Conservation (phyloP, 352 stramenopile genomes). For the Globisporangium canariense region DNA sequence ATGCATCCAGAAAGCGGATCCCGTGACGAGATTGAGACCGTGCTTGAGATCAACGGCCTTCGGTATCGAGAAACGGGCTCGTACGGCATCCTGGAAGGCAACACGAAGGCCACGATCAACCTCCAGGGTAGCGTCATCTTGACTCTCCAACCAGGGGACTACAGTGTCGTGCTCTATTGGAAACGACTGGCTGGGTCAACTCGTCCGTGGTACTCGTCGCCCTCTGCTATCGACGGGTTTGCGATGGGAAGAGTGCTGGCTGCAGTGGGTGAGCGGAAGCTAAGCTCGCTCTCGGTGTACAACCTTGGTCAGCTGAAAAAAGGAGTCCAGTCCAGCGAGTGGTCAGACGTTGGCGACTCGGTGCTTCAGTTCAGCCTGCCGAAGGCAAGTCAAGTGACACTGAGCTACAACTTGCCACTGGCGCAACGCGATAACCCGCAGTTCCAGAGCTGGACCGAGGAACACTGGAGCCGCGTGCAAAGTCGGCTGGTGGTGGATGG, state of each 20-base stretch:
- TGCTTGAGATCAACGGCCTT: conserved; percentile 60
- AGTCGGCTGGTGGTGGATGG: conserved; percentile 65
- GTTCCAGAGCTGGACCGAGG: conserved; percentile 46
- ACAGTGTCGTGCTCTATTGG: conserved; percentile 58
- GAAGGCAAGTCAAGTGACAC: conserved; percentile 44
- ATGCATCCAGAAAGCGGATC: conserved; percentile 38
- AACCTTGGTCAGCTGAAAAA: conserved; percentile 38
- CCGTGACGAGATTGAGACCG: conserved; percentile 58
- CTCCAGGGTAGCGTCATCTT: conserved; percentile 63
- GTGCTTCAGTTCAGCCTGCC: conserved; percentile 68
- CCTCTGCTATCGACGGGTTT: conserved; percentile 63
- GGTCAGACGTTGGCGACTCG: conserved; percentile 77
- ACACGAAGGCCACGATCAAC: conserved; percentile 49
- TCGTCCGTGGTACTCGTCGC: conserved; percentile 61
- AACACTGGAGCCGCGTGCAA: conserved; percentile 53
- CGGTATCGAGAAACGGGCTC: conserved; percentile 69
- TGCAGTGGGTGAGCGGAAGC: conserved; percentile 41
- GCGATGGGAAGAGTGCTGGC: conserved; percentile 59
- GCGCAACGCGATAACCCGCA: conserved; percentile 70
- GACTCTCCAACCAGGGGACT: conserved; percentile 62
- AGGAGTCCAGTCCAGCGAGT: conserved; percentile 30
- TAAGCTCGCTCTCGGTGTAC: conserved; percentile 58
- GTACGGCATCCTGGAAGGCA: conserved; percentile 50
- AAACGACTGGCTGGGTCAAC: conserved; percentile 41
- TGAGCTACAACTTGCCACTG: conserved; percentile 76